A percentile compares a stretch with the other conserved stretches of the same genome.
Evolutionary conservation across 441 rosid species (phyloP).

Genomic region (Rhodomyrtus psidioides): DNA sequence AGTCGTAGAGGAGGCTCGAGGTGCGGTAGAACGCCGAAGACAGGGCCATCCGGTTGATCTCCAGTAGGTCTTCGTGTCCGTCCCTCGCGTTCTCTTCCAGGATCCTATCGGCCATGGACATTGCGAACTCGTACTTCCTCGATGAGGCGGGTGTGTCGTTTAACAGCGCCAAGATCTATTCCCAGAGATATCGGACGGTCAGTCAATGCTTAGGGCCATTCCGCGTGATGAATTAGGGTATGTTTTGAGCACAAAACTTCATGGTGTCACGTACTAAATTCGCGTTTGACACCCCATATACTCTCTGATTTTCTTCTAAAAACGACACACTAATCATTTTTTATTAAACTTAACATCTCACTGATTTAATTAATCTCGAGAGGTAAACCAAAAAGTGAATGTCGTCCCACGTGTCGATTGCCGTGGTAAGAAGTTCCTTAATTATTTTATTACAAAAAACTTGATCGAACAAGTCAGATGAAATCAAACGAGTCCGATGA

Average conservation of each 20-base stretch:
- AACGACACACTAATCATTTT: neutral
- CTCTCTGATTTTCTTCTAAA: neutral
- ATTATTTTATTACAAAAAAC: neutral
- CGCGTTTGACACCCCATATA: neutral
- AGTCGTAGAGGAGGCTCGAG: conserved; percentile 30
- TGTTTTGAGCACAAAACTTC: neutral
- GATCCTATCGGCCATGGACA: conserved; percentile 73
- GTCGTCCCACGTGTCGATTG: neutral
- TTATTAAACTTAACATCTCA: neutral
- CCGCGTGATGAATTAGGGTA: neutral
- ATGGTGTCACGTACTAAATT: neutral
- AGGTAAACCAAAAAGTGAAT: neutral
- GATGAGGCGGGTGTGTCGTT: conserved; percentile 65
- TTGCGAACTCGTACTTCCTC: conserved; percentile 60
- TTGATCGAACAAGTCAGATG: neutral
- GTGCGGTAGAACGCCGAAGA: conserved; percentile 56
- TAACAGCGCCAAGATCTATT: conserved; percentile 43
- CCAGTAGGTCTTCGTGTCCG: conserved; percentile 33
- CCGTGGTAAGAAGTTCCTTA: neutral
- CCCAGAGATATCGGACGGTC: neutral
- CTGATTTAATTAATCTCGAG: neutral
- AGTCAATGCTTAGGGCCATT: neutral
- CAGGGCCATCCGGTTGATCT: conserved; percentile 53
- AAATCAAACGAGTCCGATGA: neutral
- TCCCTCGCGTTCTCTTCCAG: conserved; percentile 57